These are phyloP conservation scores for Phragmites australis DNA, from an alignment of 176 grass and related monocot species.

Conservation along the genomic window DNA sequence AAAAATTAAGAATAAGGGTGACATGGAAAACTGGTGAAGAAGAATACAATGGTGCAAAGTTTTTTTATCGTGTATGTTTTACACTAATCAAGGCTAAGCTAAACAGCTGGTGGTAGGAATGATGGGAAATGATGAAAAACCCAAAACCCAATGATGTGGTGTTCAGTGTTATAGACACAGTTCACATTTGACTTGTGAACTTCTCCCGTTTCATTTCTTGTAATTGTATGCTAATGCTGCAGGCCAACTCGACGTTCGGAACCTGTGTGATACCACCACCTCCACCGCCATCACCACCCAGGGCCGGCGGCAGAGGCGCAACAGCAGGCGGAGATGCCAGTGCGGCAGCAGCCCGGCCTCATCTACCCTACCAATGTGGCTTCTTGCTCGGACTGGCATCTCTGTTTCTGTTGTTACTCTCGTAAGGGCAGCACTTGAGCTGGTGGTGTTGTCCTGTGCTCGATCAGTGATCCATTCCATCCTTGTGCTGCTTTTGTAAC, in stretches of 20 bases:
- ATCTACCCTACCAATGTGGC: slow-evolving; percentile 12
- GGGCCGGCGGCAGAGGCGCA: not conserved
- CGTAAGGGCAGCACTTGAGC: slow-evolving; percentile 2
- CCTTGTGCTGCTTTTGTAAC: slow-evolving; percentile 23
- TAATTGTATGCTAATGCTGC: slow-evolving; percentile 4
- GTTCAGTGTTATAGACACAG: too few relatives aligned
- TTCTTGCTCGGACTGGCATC: slow-evolving; percentile 25
- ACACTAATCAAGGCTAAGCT: too few relatives aligned
- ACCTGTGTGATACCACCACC: slow-evolving; percentile 52
- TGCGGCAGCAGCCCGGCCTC: not conserved
- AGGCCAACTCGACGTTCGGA: slow-evolving; percentile 64
- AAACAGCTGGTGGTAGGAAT: too few relatives aligned
- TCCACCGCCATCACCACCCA: slow-evolving; percentile 18
- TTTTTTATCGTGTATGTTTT: too few relatives aligned
- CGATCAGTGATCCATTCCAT: not conserved
- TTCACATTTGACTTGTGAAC: too few relatives aligned
- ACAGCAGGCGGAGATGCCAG: slow-evolving; percentile 10
- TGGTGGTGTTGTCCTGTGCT: not conserved
- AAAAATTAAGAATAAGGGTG: too few relatives aligned
- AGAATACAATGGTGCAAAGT: too few relatives aligned
- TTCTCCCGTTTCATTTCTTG: not conserved
- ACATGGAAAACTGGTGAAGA: too few relatives aligned
- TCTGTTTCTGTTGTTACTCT: slow-evolving; percentile 21
- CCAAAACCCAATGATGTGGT: too few relatives aligned
- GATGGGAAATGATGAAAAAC: too few relatives aligned